Base-by-base conservation (phyloP, 306 rosid genomes). In the Vigna radiata region DNA sequence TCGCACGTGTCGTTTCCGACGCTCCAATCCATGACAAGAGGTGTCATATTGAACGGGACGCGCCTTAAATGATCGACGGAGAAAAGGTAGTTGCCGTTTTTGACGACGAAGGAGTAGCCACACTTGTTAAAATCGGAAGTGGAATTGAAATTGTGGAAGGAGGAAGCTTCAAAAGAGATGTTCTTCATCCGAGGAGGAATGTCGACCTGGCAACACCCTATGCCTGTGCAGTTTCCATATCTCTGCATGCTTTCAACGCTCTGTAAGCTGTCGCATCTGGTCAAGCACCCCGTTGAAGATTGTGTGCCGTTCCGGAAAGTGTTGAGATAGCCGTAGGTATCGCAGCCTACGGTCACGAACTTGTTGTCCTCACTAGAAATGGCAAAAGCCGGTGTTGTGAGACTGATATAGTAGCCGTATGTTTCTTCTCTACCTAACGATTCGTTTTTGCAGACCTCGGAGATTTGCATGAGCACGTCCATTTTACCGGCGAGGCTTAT, bases 1-100 rank as follows among this genome's bases (percentile, higher is more conserved):
- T 13, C 4, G 41, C 90, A 79, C 0, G 70, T 33, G 1, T 47
- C 9, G 1, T 68, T 69, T 47, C 76, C 78, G 31, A 84, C 77
- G 3, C 62, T 58, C 90, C 90, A 87, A 69, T 84, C 83, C 8
- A 82, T 46, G 6, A 84, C 83, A 5, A 29, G 1, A 2, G 82
- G 80, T 5, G 74, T 21, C 63, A 0, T 1, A 0, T 2, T 0
- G 0, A 33, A 36, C 0, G 53, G 10, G 1, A 3, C 0, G 2
- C 3, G 0, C 3, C 12, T 1, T 27, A 60, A 43, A 17, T 71
- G 44, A 61, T 21, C 37, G 8, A 8, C 0, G 1, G 66, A 19
- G 82, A 77, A 78, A n/a, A 68, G 47, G 37, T 79, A 86, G 66
- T 18, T 53, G 6, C 53, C 44, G 1, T 74, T 69, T 53, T 84